These are phyloP conservation scores for Blepharisma japonicum DNA, from an alignment of 73 alveolate genomes.

Conservation along the genomic window DNA sequence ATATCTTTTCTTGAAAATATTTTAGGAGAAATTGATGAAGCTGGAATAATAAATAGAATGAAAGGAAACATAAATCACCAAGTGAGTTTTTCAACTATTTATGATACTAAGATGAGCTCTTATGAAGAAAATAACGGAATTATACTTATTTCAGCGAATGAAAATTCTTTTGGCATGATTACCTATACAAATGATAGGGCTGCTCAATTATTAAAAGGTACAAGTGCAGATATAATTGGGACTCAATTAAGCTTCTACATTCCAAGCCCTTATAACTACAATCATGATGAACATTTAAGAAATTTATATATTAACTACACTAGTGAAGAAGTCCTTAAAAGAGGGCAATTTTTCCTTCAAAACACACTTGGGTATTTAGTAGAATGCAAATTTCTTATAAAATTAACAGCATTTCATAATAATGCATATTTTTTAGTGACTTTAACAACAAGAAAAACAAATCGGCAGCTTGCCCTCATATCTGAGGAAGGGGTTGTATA, in stretches of 20 bases:
- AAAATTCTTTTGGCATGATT: neutral
- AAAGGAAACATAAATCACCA: too few relatives aligned
- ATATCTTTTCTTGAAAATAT: too few relatives aligned
- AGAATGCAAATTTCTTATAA: neutral
- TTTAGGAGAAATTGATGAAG: too few relatives aligned
- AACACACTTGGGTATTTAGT: neutral
- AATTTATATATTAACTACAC: neutral
- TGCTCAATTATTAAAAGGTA: neutral
- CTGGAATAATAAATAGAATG: too few relatives aligned
- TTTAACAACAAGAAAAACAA: too few relatives aligned
- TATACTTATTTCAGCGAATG: neutral
- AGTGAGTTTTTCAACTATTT: too few relatives aligned
- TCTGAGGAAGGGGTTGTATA: too few relatives aligned
- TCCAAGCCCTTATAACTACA: neutral
- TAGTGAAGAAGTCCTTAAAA: neutral
- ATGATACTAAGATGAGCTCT: too few relatives aligned
- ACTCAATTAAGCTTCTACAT: neutral
- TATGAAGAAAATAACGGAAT: conserved; percentile 5
- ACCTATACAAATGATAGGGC: neutral
- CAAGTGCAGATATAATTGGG: neutral
- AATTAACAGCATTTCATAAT: too few relatives aligned
- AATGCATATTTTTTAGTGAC: too few relatives aligned
- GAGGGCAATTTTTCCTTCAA: neutral
- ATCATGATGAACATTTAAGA: neutral
- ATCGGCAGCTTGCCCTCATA: too few relatives aligned